Percentiles rank a stretch among this genome's conserved stretches.
These are phyloP conservation scores for Plasmopara viticola DNA, from an alignment of 352 stramenopile species.

Conservation along the genomic window DNA sequence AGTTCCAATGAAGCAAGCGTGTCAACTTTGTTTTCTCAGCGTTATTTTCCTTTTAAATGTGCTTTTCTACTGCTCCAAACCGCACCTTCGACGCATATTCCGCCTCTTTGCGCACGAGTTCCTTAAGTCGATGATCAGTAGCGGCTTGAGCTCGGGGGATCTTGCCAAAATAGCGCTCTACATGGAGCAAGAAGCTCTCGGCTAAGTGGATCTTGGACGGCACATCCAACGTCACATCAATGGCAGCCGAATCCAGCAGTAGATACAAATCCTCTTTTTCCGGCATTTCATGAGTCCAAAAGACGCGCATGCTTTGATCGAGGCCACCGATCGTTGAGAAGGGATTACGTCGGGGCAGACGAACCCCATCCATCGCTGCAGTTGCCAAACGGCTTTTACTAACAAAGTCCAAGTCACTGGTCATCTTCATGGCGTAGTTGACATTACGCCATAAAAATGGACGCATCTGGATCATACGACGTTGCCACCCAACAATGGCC, in stretches of 20 bases:
- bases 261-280: constrained; percentile 49
- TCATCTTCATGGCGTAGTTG: constrained; percentile 72
- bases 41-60: constrained; percentile 8
- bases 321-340: constrained; percentile 67
- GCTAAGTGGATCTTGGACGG: constrained; percentile 46
- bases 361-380: constrained; percentile 47
- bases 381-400: constrained; percentile 53
- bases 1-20: constrained; percentile 4
- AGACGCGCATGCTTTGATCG: constrained; percentile 50
- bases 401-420: constrained; percentile 64
- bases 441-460: constrained; percentile 55
- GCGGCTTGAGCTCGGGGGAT: constrained; percentile 27
- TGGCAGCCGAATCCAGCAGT: constrained; percentile 48
- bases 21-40: constrained; percentile 1
- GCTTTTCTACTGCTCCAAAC: constrained; percentile 25
- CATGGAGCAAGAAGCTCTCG: constrained; percentile 52
- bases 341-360: constrained; percentile 52
- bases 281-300: constrained; percentile 49
- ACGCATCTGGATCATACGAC: constrained; percentile 47
- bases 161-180: constrained; percentile 43
- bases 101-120: constrained; percentile 53
- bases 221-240: constrained; percentile 32
- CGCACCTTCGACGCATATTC: constrained; percentile 46
- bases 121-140: constrained; percentile 42
- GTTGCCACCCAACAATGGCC: constrained; percentile 50